Evolutionary conservation across 1,284 basidiomycete genomes (phyloP).

Genomic region (Ceratorhiza oryzae-sativae): DNA sequence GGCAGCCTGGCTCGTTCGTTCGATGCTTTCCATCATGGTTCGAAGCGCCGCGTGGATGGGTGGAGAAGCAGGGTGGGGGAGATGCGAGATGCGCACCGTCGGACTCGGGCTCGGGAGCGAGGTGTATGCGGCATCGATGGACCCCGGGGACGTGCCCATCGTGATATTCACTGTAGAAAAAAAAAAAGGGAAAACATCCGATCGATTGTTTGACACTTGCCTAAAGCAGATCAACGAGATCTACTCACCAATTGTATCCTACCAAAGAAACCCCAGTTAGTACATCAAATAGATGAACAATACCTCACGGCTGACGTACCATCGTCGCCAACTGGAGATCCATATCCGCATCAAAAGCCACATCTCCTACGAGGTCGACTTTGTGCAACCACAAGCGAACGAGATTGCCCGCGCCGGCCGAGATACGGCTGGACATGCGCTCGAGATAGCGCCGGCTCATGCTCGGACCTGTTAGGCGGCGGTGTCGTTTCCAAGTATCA

Average conservation of each 20-base stretch:
- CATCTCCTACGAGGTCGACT: not conserved
- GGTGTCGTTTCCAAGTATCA: slow-evolving; percentile 28
- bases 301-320: too few relatives aligned
- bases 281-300: not conserved
- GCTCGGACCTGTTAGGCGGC: slow-evolving; percentile 26
- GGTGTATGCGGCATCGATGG: slow-evolving; percentile 12
- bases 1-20: not conserved
- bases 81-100: not conserved
- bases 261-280: not conserved
- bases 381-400: slow-evolving; percentile 7
- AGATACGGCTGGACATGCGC: slow-evolving; percentile 20
- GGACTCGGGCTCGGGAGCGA: not conserved
- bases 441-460: slow-evolving; percentile 24
- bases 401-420: slow-evolving; percentile 2
- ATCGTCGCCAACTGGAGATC: slow-evolving; percentile 25
- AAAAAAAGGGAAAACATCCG: too few relatives aligned
- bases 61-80: not conserved
- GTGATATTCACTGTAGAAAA: slow-evolving; percentile 4
- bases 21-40: slow-evolving; percentile 22
- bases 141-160: not conserved
- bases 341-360: slow-evolving; percentile 18
- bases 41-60: slow-evolving; percentile 1
- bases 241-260: slow-evolving; percentile 24
- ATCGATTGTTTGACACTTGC: too few relatives aligned
- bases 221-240: not conserved